Evolutionary conservation across 139 green algal species (phyloP).

Genomic region (Edaphochlamys debaryana): DNA sequence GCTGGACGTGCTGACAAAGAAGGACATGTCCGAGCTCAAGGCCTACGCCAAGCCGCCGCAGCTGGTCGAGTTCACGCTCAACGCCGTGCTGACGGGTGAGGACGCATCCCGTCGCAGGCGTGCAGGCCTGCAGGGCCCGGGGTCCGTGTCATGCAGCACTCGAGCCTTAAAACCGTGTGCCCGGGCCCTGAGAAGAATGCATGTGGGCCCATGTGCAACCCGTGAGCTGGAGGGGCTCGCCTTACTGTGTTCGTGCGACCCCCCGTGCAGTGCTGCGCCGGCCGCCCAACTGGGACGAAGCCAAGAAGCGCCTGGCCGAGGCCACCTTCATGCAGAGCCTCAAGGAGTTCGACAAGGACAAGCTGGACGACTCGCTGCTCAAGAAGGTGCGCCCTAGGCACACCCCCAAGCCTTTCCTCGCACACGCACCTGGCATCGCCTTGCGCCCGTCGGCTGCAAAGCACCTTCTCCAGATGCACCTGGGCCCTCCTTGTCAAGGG

Average conservation of each 20-base stretch:
- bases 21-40: slow-evolving; percentile 89
- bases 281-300: slow-evolving; percentile 84
- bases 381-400: slow-evolving; percentile 69
- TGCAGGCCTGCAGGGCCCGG: no score
- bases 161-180: no score
- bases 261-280: slow-evolving; percentile 75
- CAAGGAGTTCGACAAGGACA: slow-evolving; percentile 86
- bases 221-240: no score
- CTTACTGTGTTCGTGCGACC: no score
- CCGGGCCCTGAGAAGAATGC: no score
- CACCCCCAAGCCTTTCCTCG: no score
- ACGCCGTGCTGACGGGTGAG: slow-evolving; percentile 59
- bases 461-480: no score
- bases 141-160: no score
- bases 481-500: no score
- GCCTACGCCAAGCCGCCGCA: slow-evolving; percentile 88
- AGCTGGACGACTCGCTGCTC: slow-evolving; percentile 79
- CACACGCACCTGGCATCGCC: no score
- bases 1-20: slow-evolving; percentile 89
- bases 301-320: slow-evolving; percentile 83
- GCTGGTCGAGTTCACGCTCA: slow-evolving; percentile 85
- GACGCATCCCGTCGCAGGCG: background rate
- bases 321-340: slow-evolving; percentile 84
- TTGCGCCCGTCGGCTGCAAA: no score
- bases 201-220: no score